These are phyloP conservation scores for Zostera marina DNA, from an alignment of 116 monocot genomes.

Conservation along the genomic window DNA sequence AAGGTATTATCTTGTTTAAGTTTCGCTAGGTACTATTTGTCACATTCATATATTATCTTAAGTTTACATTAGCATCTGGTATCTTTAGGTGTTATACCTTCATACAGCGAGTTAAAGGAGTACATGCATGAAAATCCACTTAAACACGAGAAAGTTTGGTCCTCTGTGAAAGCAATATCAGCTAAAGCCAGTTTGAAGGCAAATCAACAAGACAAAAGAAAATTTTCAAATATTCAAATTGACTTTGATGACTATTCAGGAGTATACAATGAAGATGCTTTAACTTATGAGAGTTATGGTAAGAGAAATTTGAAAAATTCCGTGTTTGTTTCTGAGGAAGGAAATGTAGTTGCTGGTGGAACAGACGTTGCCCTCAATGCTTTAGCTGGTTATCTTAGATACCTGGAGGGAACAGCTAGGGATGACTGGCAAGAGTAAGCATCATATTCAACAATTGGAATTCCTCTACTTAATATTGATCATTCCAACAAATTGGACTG, in stretches of 20 bases:
- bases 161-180: slow-evolving; percentile 31
- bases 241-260: slow-evolving; percentile 2
- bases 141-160: slow-evolving; percentile 32
- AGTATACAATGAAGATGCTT: slow-evolving; percentile 5
- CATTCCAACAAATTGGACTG: not conserved
- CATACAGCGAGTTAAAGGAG: slow-evolving; percentile 43
- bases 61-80: not conserved
- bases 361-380: slow-evolving; percentile 50
- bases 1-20: slow-evolving; percentile 20
- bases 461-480: not conserved
- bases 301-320: slow-evolving; percentile 26
- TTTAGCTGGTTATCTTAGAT: slow-evolving; percentile 73
- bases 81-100: slow-evolving; percentile 51
- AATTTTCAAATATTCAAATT: slow-evolving; percentile 4
- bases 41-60: slow-evolving; percentile 1
- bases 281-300: slow-evolving; percentile 7
- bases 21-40: not conserved
- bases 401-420: slow-evolving; percentile 74
- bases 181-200: slow-evolving; percentile 32
- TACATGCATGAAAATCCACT: slow-evolving; percentile 21
- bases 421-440: slow-evolving; percentile 95
- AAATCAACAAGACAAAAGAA: not conserved
- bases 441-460: not conserved
- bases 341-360: slow-evolving; percentile 62
- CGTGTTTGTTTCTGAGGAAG: slow-evolving; percentile 44